A percentile compares a stretch with the other conserved stretches of the same genome.
phyloP scores from a whole-genome alignment of 225 moss, liverwort and hornwort species.

The Antitrichia curtipendula region DNA sequence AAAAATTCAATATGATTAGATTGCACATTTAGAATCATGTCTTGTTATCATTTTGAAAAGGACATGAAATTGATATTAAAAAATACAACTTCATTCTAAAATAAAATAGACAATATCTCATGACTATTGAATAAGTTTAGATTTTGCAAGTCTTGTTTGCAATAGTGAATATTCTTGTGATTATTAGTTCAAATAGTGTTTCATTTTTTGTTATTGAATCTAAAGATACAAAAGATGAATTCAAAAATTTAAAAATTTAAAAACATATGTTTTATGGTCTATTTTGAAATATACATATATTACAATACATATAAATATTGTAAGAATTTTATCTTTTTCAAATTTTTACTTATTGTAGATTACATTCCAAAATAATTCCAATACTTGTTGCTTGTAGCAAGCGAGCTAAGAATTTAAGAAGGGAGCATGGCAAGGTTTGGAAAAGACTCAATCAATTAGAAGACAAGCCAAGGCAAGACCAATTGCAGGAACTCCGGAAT shows the following conservation, averaged over 20 bases:
- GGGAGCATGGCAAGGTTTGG: slow-evolving; percentile 73
- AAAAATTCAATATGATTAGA: neutral
- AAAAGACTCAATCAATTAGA: slow-evolving; percentile 60
- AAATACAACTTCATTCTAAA: neutral
- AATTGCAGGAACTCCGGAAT: slow-evolving; percentile 73
- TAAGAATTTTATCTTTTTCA: neutral
- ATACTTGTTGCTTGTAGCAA: slow-evolving; percentile 47
- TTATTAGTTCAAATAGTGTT: neutral
- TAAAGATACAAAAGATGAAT: neutral
- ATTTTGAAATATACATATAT: neutral
- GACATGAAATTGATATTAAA: too few species aligned
- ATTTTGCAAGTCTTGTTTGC: neutral
- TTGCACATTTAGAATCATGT: neutral
- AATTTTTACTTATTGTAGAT: neutral
- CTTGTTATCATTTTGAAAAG: neutral
- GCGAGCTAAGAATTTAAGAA: slow-evolving; percentile 68
- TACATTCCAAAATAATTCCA: neutral
- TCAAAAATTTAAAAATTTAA: neutral
- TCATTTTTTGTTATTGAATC: neutral
- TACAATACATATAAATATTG: neutral
- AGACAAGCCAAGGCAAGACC: slow-evolving; percentile 69
- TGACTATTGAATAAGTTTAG: too few species aligned
- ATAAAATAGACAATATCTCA: neutral
- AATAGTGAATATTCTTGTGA: too few species aligned
- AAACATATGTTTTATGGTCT: neutral